Base-by-base conservation (phyloP, 495 filamentous ascomycete genomes). In the Aspergillus diversus region DNA sequence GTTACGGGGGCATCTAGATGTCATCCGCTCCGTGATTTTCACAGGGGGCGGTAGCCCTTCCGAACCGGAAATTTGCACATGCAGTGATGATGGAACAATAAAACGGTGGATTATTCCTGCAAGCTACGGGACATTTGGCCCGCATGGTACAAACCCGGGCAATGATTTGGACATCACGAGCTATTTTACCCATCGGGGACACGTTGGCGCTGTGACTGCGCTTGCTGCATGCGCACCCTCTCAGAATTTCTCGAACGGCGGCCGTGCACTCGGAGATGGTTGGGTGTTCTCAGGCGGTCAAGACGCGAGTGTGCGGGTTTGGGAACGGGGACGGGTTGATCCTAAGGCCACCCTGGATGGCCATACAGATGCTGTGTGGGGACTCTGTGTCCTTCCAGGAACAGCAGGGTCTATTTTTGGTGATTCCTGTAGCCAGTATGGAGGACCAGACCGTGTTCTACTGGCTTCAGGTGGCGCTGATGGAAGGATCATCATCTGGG, bases 271-370 rank as follows among this genome's bases (percentile, higher is more conserved):
- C 59, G 92, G 92, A 17, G 93, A 97, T 65, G 96, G 96, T 6
- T 98, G 96, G 95, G 90, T 99, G 42, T 98, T 99, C 75, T 97
- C 93, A 16, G 95, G 96, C 47, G 95, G 95, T 4, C 92, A 97
- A 70, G 95, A 99, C 73, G 87, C 93, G 4, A 96, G 93, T 9
- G 86, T 99, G 17, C 85, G 92, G 32, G 92, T 98, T 3, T 99
- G 95, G 95, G 93, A 98, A 78, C 82, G 92, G 15, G 94, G 94
- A 11, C 80, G 93, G 42, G 92, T 99, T 43, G 96, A 97, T 72
- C 92, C 94, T 6, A 97, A 98, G 73, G 94, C 92, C 5, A 99
- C 94, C 1, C 79, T 99, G 27, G 91, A 97, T 63, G 93, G 92
- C 5, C 95, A 99, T 69, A 97, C 89, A 1, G 95, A 98, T 76